Conservation (phyloP, 495 filamentous ascomycete species). For the Podospora didyma region DNA sequence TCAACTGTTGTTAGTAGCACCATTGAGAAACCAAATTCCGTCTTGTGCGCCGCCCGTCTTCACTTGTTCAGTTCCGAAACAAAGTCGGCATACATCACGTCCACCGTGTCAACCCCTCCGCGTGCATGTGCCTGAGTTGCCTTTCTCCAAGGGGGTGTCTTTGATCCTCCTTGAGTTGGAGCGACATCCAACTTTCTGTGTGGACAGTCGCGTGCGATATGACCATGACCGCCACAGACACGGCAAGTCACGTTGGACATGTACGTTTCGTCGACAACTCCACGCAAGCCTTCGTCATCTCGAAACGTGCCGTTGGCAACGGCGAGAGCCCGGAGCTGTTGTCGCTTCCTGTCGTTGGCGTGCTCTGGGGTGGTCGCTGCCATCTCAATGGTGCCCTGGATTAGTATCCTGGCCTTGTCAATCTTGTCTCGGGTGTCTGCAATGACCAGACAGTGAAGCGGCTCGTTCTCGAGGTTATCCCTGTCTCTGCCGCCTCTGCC, state of each 20-base stretch:
- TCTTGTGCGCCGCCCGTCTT: no score
- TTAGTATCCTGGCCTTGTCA: slow-evolving; percentile 87
- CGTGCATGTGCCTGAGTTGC: no score
- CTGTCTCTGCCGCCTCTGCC: slow-evolving; percentile 47
- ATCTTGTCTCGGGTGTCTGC: slow-evolving; percentile 93
- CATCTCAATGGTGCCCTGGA: slow-evolving; percentile 94
- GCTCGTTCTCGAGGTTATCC: slow-evolving; percentile 66
- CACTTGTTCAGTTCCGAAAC: no score
- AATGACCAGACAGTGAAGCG: slow-evolving; percentile 94
- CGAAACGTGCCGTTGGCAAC: slow-evolving; percentile 92
- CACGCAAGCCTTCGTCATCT: slow-evolving; percentile 60
- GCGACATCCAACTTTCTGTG: no score
- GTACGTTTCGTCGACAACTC: slow-evolving; percentile 60
- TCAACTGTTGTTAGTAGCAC: no score
- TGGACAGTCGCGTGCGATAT: slow-evolving; percentile 53
- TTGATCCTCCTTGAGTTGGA: no score
- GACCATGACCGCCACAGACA: slow-evolving; percentile 60
- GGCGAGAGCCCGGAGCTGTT: slow-evolving; percentile 88
- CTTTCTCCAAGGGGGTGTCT: no score
- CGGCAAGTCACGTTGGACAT: slow-evolving; percentile 97
- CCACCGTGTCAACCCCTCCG: no score
- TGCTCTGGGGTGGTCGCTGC: slow-evolving; percentile 92
- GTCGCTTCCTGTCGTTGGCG: slow-evolving; percentile 89
- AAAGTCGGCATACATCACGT: no score
- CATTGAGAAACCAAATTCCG: no score